Percentiles rank a stretch among this genome's conserved stretches.
Conservation (phyloP, 768 basidiomycete genomes). For the Leccinum obscurum region DNA sequence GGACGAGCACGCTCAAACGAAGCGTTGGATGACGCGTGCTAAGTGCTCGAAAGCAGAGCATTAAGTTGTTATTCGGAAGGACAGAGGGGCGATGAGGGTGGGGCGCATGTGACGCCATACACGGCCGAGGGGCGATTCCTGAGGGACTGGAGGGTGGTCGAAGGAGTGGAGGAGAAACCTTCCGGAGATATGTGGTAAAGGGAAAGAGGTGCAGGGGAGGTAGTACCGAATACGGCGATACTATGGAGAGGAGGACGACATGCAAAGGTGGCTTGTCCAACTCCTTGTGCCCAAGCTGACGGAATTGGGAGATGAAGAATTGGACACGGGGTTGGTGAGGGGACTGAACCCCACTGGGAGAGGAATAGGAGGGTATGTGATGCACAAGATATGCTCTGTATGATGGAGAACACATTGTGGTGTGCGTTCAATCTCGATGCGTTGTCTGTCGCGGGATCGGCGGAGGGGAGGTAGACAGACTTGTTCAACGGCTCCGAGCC, state of each 20-base stretch:
- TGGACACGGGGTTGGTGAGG: constrained; percentile 33
- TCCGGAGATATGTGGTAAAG: constrained; percentile 54
- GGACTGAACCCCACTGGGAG: constrained; percentile 54
- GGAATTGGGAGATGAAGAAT: constrained; percentile 23
- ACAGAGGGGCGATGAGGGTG: constrained; percentile 66
- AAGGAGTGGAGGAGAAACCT: constrained; percentile 47
- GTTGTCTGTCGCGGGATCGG: constrained; percentile 6
- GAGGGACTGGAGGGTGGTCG: constrained; percentile 46
- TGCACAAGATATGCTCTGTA: constrained; percentile 53
- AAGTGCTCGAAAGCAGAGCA: constrained; percentile 52
- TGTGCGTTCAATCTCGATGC: constrained; percentile 23
- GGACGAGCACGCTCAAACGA: constrained; percentile 40
- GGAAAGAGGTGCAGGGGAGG: constrained; percentile 52
- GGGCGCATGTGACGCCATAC: constrained; percentile 66
- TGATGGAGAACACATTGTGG: constrained; percentile 27
- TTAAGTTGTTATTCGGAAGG: constrained; percentile 69
- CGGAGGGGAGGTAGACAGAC: constrained; percentile 35
- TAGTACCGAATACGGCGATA: constrained; percentile 70
- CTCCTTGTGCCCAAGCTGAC: constrained; percentile 53
- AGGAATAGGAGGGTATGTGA: constrained; percentile 51
- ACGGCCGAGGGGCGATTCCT: constrained; percentile 53
- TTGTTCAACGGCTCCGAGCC: constrained; percentile 49
- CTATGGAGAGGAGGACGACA: constrained; percentile 53
- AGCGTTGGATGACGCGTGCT: constrained; percentile 48
- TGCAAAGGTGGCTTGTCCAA: constrained; percentile 63